Evolutionary conservation across 1,284 basidiomycete genomes (phyloP), one percentile per base, ranked within the genome.

Genomic region (Paramarasmius palmivorus): DNA sequence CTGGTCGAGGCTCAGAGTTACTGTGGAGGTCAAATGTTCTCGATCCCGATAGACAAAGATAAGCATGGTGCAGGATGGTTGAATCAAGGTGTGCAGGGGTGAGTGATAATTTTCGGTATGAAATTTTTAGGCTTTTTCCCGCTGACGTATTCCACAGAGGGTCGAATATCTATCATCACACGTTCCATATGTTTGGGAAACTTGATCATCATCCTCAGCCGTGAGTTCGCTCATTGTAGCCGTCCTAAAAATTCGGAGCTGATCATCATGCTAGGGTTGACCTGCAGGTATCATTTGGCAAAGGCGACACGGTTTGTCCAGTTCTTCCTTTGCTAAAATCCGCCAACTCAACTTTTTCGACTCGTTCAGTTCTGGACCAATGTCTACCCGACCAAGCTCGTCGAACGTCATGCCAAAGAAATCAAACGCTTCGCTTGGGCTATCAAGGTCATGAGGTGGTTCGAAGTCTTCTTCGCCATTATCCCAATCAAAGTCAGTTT

Each of bases 241-340:
- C 48, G 9, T 26, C 14, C 19, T 44, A 36, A 26, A 35, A 19
- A n/a, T n/a, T n/a, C n/a, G n/a, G n/a, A 29, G 26, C 26, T 46
- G 15, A 32, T n/a, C 7, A 41, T 36, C 42, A 23, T 37, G 32
- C 20, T 52, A 60, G 69, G 17, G 74, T 77, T 53, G 71, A 75
- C 35, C 65, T 78, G 29, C 73, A 77, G 60, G 73, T 77, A 6
- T 73, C 73, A 5, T 79, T 79, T 58, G 76, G 77, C 42, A 75
- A 75, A 56, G 75, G 67, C 39, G 69, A 73, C 49, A 69, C 69
- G 15, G 57, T 54, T 48, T 38, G 55, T 20, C 14, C 26, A n/a
- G 8, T 23, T 19, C 49, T 22, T 10, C 4, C 41, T 14, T 35
- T 2, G 6, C 52, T 29, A 32, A 23, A n/a, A 12, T 46, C 10